These are phyloP conservation scores for Heritiera fomes DNA, from an alignment of 345 rosid genomes.

Conservation along the genomic window DNA sequence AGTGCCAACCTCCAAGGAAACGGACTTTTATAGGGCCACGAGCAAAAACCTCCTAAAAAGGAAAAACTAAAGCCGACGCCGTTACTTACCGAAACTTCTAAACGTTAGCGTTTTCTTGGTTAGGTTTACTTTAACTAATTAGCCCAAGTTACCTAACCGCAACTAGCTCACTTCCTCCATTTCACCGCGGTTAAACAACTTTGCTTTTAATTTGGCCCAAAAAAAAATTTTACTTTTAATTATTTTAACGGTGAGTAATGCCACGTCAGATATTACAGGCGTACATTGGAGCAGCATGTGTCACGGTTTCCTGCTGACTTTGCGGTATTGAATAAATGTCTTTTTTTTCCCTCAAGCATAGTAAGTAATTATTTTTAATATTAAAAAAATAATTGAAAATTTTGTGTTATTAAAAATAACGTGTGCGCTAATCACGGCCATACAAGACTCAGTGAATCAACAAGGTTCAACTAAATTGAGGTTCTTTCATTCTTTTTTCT, in stretches of 20 bases:
- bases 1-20: conserved; percentile 51
- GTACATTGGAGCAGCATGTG: conserved; percentile 16
- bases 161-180: conserved; percentile 15
- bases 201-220: not conserved
- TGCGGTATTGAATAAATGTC: conserved; percentile 31
- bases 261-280: conserved; percentile 29
- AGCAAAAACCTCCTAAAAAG: not conserved
- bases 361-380: not conserved
- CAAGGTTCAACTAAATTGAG: conserved; percentile 1
- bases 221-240: not conserved
- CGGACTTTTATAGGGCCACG: conserved; percentile 46
- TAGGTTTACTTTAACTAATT: conserved; percentile 23
- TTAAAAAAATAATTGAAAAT: not conserved
- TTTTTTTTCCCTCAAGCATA: not conserved
- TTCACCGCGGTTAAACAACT: not conserved
- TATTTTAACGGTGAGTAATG: conserved; percentile 1
- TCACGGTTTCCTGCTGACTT: conserved; percentile 50
- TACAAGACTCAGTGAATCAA: not conserved
- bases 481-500: too few relatives aligned
- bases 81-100: conserved; percentile 20
- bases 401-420: conserved; percentile 9
- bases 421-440: conserved; percentile 70
- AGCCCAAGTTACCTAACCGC: conserved; percentile 17
- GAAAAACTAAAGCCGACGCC: conserved; percentile 24
- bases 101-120: conserved; percentile 1